Evolutionary conservation across 768 basidiomycete genomes (phyloP).

Genomic region (Cystoderma amianthinum): DNA sequence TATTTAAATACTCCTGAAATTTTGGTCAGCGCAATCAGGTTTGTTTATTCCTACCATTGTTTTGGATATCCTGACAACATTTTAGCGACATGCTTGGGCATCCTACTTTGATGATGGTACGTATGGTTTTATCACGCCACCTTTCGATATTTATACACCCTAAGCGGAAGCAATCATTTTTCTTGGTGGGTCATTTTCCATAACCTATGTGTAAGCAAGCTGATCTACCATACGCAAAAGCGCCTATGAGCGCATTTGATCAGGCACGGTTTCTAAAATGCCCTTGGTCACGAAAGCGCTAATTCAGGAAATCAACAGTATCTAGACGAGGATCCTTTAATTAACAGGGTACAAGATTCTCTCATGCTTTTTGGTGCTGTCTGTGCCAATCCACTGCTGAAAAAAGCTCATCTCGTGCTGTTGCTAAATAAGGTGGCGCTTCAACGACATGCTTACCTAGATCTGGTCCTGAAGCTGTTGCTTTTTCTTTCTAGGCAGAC

Average conservation of each 20-base stretch:
- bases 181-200: conserved; percentile 26
- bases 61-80: background rate
- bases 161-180: conserved; percentile 81
- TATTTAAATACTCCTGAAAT: conserved; percentile 1
- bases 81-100: conserved; percentile 71
- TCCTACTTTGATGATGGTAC: conserved; percentile 82
- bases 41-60: background rate
- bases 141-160: background rate
- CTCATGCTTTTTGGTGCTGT: conserved; percentile 71
- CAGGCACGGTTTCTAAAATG: conserved; percentile 40
- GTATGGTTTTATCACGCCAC: conserved; percentile 12
- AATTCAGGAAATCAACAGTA: conserved; percentile 47
- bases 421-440: conserved; percentile 71
- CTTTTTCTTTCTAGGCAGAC: conserved; percentile 42
- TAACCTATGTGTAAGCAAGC: too few species aligned
- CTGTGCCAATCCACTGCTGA: conserved; percentile 69
- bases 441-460: background rate
- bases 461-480: background rate
- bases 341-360: conserved; percentile 79
- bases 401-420: conserved; percentile 65
- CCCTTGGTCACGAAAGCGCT: background rate
- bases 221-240: too few species aligned
- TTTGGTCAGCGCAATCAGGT: background rate
- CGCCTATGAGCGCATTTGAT: conserved; percentile 83
- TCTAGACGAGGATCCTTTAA: conserved; percentile 73